Evolutionary conservation across 192 early-diverging fungal genomes (phyloP).

Genomic region (Coemansia sp.): DNA sequence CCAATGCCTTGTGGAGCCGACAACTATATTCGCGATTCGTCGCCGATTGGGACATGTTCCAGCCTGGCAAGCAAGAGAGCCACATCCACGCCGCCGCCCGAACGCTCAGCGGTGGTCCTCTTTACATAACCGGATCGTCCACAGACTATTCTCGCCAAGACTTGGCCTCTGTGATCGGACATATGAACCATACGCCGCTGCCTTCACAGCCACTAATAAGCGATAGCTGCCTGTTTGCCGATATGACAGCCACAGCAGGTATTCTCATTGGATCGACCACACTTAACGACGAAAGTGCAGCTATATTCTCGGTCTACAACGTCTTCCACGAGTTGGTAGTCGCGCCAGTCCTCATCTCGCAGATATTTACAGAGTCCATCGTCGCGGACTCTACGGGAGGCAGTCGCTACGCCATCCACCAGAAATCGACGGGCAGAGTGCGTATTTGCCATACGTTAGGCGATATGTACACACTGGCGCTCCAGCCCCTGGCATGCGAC

Average conservation of each 20-base stretch:
- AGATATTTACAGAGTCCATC: background rate
- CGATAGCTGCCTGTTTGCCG: constrained; percentile 22
- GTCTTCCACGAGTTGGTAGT: constrained; percentile 12
- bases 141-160: constrained; percentile 6
- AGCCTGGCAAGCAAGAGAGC: constrained; percentile 47
- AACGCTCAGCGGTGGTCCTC: constrained; percentile 55
- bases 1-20: constrained; percentile 55
- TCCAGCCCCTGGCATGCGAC: constrained; percentile 25
- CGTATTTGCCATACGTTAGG: background rate
- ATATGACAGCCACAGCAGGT: constrained; percentile 20
- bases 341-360: constrained; percentile 9
- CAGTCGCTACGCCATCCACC: constrained; percentile 16
- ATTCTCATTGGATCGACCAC: constrained; percentile 14
- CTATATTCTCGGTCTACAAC: constrained; percentile 22
- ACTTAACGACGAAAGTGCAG: background rate
- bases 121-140: constrained; percentile 56
- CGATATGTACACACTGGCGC: constrained; percentile 8
- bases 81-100: constrained; percentile 55
- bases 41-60: constrained; percentile 64
- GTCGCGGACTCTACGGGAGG: background rate
- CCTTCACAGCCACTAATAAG: constrained; percentile 12
- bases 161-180: constrained; percentile 1
- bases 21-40: constrained; percentile 12
- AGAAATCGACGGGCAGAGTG: constrained; percentile 26
- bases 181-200: background rate